Evolutionary conservation across 2,329 filamentous ascomycete genomes (phyloP).

Genomic region (Aspergillus tanneri): DNA sequence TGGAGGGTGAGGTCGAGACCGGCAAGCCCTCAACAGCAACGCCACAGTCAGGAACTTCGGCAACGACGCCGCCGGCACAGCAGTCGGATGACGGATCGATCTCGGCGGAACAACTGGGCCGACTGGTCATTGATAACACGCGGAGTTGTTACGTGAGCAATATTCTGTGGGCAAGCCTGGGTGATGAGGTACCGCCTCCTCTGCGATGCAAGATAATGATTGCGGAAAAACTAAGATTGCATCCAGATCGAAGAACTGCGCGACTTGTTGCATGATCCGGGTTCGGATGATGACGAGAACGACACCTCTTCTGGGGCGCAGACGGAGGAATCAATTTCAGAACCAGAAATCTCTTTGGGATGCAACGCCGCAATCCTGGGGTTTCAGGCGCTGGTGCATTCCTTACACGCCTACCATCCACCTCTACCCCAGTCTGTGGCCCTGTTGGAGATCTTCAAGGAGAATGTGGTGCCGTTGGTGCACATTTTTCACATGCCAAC

Average conservation of each 20-base stretch:
- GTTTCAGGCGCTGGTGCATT: conserved; percentile 53
- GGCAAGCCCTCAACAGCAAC: conserved; percentile 1
- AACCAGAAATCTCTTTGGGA: conserved; percentile 49
- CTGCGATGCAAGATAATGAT: no score
- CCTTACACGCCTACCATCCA: conserved; percentile 55
- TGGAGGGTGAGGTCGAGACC: no score
- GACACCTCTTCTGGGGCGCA: conserved; percentile 49
- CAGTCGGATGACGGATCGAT: no score
- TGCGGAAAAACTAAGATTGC: no score
- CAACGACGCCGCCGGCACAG: background rate
- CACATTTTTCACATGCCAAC: conserved; percentile 57
- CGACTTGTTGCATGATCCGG: conserved; percentile 52
- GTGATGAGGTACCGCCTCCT: conserved; percentile 59
- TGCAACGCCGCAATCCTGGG: conserved; percentile 38
- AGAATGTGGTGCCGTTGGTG: conserved; percentile 52
- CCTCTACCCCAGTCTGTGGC: conserved; percentile 13
- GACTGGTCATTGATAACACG: conserved; percentile 60
- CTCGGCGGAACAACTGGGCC: conserved; percentile 50
- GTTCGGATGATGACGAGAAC: conserved; percentile 27
- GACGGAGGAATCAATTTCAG: conserved; percentile 34
- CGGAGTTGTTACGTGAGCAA: conserved; percentile 62
- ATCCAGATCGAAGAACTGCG: conserved; percentile 62
- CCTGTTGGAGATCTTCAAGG: conserved; percentile 18
- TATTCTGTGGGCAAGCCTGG: conserved; percentile 60
- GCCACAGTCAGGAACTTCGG: background rate